These are phyloP conservation scores for Candida coquimbonensis DNA, from an alignment of 805 yeast genomes.

Conservation along the genomic window DNA sequence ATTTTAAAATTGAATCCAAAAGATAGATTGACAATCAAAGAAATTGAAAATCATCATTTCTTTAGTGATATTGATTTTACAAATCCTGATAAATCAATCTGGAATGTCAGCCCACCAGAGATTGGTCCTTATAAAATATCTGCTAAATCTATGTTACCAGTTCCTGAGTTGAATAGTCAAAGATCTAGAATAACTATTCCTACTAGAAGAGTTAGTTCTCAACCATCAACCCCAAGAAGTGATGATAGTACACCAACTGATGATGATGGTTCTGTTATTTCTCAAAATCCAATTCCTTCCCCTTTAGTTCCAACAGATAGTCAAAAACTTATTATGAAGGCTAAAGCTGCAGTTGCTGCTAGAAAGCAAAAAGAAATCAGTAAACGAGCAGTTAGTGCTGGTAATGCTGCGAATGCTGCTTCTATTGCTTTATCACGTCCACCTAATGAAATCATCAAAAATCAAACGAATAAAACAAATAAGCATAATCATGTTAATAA, in stretches of 20 bases:
- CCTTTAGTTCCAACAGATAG: slow-evolving; percentile 20
- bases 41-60: slow-evolving; percentile 58
- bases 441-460: slow-evolving; percentile 22
- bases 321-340: slow-evolving; percentile 21
- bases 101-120: slow-evolving; percentile 57
- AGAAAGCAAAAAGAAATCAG: slow-evolving; percentile 15
- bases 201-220: slow-evolving; percentile 18
- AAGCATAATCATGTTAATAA: too few relatives aligned
- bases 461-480: slow-evolving; percentile 6
- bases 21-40: slow-evolving; percentile 49
- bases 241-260: slow-evolving; percentile 2
- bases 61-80: slow-evolving; percentile 50
- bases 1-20: slow-evolving; percentile 59
- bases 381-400: slow-evolving; percentile 14
- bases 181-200: slow-evolving; percentile 20
- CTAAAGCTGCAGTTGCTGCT: slow-evolving; percentile 23
- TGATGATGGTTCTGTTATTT: background rate
- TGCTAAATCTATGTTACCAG: slow-evolving; percentile 73
- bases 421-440: slow-evolving; percentile 22
- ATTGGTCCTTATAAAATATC: slow-evolving; percentile 65
- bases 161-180: slow-evolving; percentile 42
- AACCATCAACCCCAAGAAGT: slow-evolving; percentile 18
- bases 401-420: slow-evolving; percentile 15
- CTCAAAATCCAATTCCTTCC: slow-evolving; percentile 8
- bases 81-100: slow-evolving; percentile 40